Conservation (phyloP, 345 rosid species). For the Nasturtium officinale region DNA sequence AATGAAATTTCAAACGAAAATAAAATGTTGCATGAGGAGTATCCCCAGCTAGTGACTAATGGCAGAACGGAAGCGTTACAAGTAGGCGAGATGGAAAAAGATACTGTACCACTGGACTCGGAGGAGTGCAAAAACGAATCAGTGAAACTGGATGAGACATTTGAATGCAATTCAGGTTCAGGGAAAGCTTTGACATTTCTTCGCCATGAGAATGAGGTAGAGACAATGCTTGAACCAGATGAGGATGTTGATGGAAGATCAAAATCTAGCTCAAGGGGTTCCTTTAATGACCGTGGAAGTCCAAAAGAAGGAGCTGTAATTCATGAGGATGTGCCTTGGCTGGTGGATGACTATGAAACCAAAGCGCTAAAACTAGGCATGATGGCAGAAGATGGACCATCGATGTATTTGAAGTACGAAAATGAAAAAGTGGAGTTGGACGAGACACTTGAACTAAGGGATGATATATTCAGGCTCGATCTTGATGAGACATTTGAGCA, state of each 20-base stretch:
- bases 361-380: constrained; percentile 1
- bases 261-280: constrained; percentile 21
- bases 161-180: constrained; percentile 26
- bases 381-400: constrained; percentile 1
- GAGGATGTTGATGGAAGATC: constrained; percentile 20
- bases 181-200: constrained; percentile 36
- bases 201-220: constrained; percentile 14
- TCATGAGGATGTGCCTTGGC: background rate
- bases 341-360: constrained; percentile 22
- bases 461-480: constrained; percentile 26
- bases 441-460: constrained; percentile 20
- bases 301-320: background rate
- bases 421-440: constrained; percentile 8
- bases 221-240: constrained; percentile 10
- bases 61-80: constrained; percentile 4
- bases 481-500: constrained; percentile 30
- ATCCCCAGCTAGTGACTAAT: background rate
- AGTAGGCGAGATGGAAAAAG: background rate
- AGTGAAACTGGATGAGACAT: constrained; percentile 23
- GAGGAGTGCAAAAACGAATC: constrained; percentile 8
- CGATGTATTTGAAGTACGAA: background rate
- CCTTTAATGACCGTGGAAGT: background rate
- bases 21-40: constrained; percentile 8
- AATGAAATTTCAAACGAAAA: constrained; percentile 22
- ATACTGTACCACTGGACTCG: background rate